Base-by-base conservation (phyloP, 2,329 filamentous ascomycete genomes). In the Phyllosticta paracitricarpa region DNA sequence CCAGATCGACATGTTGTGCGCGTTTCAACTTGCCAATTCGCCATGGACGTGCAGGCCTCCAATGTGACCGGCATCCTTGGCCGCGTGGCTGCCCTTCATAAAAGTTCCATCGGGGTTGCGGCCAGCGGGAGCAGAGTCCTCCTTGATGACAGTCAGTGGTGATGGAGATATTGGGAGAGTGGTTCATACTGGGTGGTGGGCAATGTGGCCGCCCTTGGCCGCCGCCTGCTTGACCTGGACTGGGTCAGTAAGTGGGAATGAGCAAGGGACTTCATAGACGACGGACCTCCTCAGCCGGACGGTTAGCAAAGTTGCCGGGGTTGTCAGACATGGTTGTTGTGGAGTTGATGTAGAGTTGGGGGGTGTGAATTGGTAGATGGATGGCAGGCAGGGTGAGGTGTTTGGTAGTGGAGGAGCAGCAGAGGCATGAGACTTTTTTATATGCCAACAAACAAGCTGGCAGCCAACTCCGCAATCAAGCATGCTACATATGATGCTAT, bases 221-320 rank as follows among this genome's bases (percentile, higher is more conserved):
- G 77, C 78, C 61, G 81, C 79, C 61, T 76, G 76, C 30, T 71
- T 69, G 60, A 81, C 77, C 60, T 62, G 55, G 12, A 5, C 7
- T 30, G 35, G 24, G 10, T 58, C 25, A 62, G 56, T 40, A 24
- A n/a, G 1, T 25, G 25, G 52, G 19, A 22, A 8, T 6, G 6
- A 6, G 9, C 12, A 8, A 9, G 51, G 2, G 30, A 48, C 6
- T 19, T 3, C 24, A 53, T 14, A 7, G n/a, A 26, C 8, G 7
- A 24, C 60, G 3, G 51, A 62, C 60, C 64, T 81, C 76, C 52
- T 80, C 78, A 58, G 76, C 78, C 62, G 78, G 73, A 51, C 77
- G 76, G 71, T 81, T 81, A 72, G 78, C 78, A 64, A 81, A 81
- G 73, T 81, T 82, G 62, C 72, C 75, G 35, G 78, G 78, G 71